Evolutionary conservation across 1,284 basidiomycete genomes (phyloP).

Genomic region (Trichosporon asahii): DNA sequence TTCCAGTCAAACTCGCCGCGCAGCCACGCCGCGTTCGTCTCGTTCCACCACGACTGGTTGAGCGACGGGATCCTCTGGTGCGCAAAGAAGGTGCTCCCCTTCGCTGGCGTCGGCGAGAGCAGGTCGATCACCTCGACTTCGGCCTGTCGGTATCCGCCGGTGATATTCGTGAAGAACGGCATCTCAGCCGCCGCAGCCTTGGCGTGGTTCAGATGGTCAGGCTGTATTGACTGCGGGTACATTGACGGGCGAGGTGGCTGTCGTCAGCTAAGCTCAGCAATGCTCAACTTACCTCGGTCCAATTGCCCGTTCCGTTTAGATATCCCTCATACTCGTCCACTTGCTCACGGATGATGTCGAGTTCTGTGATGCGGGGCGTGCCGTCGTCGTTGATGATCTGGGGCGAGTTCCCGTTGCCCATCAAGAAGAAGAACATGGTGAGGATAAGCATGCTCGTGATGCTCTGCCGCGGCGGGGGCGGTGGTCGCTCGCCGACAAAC

Average conservation of each 20-base stretch:
- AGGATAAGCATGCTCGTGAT: constrained; percentile 40
- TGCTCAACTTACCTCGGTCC: constrained; percentile 40
- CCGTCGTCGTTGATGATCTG: constrained; percentile 40
- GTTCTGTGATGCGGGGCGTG: constrained; percentile 35
- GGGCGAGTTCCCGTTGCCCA: constrained; percentile 45
- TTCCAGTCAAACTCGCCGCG: constrained; percentile 44
- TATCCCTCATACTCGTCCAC: constrained; percentile 38
- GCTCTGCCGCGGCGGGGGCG: constrained; percentile 32
- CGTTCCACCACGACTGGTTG: constrained; percentile 39
- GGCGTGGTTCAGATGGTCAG: constrained; percentile 32
- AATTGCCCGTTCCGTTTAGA: constrained; percentile 40
- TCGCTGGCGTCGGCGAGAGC: constrained; percentile 1
- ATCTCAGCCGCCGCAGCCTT: neutral
- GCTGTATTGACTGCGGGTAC: constrained; percentile 32
- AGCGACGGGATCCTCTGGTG: constrained; percentile 31
- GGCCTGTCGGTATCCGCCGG: constrained; percentile 48
- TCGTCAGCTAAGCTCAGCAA: neutral
- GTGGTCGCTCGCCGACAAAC: constrained; percentile 22
- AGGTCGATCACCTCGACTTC: constrained; percentile 31
- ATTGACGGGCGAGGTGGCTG: constrained; percentile 34
- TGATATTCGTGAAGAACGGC: constrained; percentile 45
- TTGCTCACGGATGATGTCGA: constrained; percentile 30
- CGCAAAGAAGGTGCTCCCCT: constrained; percentile 29
- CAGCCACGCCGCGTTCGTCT: constrained; percentile 36
- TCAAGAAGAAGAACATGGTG: constrained; percentile 42